Evolutionary conservation across 2,329 filamentous ascomycete genomes (phyloP).

Genomic region (Aspergillus sojae): DNA sequence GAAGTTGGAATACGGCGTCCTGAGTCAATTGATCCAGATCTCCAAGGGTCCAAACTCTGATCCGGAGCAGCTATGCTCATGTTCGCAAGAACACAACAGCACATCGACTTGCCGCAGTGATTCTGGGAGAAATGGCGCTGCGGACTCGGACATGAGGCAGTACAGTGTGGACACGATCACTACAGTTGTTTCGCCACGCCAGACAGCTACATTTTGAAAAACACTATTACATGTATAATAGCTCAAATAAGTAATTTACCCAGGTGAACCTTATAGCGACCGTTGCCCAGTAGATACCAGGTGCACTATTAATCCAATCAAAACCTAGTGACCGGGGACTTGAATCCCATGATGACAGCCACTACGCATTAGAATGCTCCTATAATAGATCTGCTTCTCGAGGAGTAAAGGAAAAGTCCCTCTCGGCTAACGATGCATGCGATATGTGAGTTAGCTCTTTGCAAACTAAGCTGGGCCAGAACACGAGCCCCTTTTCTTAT

Average conservation of each 20-base stretch:
- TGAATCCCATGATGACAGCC: fast-evolving
- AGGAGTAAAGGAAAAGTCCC: neutral
- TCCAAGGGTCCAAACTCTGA: conserved; percentile 11
- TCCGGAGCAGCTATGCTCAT: neutral
- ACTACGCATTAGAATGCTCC: neutral
- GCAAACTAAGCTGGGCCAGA: neutral
- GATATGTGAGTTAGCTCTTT: neutral
- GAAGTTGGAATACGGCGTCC: conserved; percentile 59
- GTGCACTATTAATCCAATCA: neutral
- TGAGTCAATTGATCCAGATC: conserved; percentile 47
- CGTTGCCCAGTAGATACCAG: neutral
- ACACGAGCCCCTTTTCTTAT: neutral
- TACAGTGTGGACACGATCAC: neutral
- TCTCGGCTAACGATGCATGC: too few relatives aligned
- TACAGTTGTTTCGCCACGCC: neutral
- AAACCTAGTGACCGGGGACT: neutral
- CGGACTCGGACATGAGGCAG: neutral
- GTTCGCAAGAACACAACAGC: neutral
- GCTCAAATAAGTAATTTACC: neutral
- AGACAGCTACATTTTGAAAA: neutral
- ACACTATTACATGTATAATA: neutral
- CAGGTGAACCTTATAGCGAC: neutral
- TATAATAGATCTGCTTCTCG: fast-evolving
- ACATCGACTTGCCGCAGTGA: neutral
- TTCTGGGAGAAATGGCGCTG: neutral